Conservation (phyloP, 108 stramenopile species). For the Discostella pseudostelligera region DNA sequence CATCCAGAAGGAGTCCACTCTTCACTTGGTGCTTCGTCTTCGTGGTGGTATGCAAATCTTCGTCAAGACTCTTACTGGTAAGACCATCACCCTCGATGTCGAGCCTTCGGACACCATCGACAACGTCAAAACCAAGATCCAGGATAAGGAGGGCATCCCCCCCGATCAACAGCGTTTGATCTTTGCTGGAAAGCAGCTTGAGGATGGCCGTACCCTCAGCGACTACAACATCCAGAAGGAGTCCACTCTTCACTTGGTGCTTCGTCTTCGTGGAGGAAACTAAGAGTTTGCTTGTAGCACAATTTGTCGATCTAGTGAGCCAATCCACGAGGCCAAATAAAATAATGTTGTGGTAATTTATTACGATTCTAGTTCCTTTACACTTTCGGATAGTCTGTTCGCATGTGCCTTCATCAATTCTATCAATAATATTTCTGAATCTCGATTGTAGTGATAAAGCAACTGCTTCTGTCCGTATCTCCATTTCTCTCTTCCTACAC, state of each 20-base stretch:
- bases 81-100: slow-evolving; percentile 3
- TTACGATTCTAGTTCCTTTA: too few species aligned
- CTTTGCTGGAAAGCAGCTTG: slow-evolving; percentile 1
- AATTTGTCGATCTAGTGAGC: too few species aligned
- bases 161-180: slow-evolving; percentile 1
- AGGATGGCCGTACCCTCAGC: slow-evolving; percentile 1
- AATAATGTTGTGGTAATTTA: too few species aligned
- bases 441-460: slow-evolving; percentile 60
- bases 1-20: slow-evolving; percentile 67
- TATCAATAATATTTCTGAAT: slow-evolving; percentile 30
- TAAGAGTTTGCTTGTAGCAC: too few species aligned
- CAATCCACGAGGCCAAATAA: too few species aligned
- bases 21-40: slow-evolving; percentile 83
- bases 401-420: slow-evolving; percentile 28
- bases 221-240: slow-evolving; percentile 54
- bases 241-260: slow-evolving; percentile 80
- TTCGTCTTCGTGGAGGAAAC: slow-evolving; percentile 50
- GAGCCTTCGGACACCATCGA: slow-evolving; percentile 3
- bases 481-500: slow-evolving; percentile 40
- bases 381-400: too few species aligned
- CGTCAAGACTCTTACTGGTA: neutral
- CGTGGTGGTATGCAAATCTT: slow-evolving; percentile 58
- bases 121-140: slow-evolving; percentile 1
- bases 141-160: slow-evolving; percentile 3
- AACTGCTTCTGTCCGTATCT: slow-evolving; percentile 48